These are phyloP conservation scores for Botryotinia convoluta DNA, from an alignment of 2,329 filamentous ascomycete genomes.

Conservation along the genomic window DNA sequence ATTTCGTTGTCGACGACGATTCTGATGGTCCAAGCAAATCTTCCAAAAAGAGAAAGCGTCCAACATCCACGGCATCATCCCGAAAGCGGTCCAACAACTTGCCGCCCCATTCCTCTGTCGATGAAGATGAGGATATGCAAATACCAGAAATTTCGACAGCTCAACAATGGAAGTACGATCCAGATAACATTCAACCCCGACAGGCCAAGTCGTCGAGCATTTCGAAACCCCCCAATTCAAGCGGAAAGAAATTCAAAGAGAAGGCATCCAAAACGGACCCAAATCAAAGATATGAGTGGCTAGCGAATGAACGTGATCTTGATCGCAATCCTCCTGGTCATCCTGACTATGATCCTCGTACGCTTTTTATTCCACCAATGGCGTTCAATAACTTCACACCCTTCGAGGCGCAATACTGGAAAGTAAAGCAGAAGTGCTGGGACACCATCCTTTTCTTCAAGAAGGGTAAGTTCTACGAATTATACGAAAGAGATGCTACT, in stretches of 20 bases:
- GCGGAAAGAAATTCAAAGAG: conserved; percentile 44
- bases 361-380: conserved; percentile 80
- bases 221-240: conserved; percentile 38
- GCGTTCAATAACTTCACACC: conserved; percentile 83
- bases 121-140: conserved; percentile 50
- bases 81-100: conserved; percentile 63
- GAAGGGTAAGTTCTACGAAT: conserved; percentile 98
- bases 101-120: conserved; percentile 45
- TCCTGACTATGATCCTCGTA: conserved; percentile 87
- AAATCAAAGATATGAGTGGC: conserved; percentile 84
- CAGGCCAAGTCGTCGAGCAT: conserved; percentile 45
- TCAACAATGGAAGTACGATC: conserved; percentile 76
- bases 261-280: conserved; percentile 82
- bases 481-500: conserved; percentile 97
- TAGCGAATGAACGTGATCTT: conserved; percentile 80
- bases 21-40: conserved; percentile 62
- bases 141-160: conserved; percentile 67
- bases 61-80: conserved; percentile 49
- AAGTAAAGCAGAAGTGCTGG: conserved; percentile 97
- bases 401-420: conserved; percentile 99
- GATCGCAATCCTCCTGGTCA: conserved; percentile 75
- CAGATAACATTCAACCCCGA: conserved; percentile 53
- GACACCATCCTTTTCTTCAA: conserved; percentile 99
- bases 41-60: conserved; percentile 68
- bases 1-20: conserved; percentile 81